Evolutionary conservation across 768 basidiomycete species (phyloP).

Genomic region (Cystofilobasidium ferigula): DNA sequence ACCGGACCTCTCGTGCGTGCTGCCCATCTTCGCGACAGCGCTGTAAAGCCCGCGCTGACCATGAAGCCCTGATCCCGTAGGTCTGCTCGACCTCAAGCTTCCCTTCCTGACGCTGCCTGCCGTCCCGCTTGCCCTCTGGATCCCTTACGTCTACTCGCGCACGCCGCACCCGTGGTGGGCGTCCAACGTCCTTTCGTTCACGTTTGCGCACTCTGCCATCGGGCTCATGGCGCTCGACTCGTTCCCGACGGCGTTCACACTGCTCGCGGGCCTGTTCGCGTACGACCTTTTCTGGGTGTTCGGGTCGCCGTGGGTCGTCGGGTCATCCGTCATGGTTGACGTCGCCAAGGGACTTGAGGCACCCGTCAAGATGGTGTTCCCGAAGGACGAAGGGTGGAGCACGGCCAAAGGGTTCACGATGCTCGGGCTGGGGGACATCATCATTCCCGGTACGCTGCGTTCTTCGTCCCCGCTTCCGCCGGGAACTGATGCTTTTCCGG

Average conservation of each 20-base stretch:
- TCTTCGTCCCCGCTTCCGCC: not conserved
- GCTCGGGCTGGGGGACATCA: constrained; percentile 53
- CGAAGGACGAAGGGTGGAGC: constrained; percentile 52
- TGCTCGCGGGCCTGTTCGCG: constrained; percentile 72
- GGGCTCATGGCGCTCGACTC: constrained; percentile 73
- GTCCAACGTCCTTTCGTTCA: constrained; percentile 63
- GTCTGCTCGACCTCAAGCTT: constrained; percentile 38
- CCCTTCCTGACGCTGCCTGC: constrained; percentile 40
- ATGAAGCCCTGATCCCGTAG: constrained; percentile 26
- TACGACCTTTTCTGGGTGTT: constrained; percentile 69
- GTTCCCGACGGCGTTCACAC: constrained; percentile 71
- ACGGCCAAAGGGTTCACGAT: constrained; percentile 60
- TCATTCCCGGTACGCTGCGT: constrained; percentile 30
- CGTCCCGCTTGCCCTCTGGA: constrained; percentile 46
- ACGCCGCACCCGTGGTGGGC: constrained; percentile 54
- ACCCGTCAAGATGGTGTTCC: constrained; percentile 78
- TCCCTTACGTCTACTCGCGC: constrained; percentile 52
- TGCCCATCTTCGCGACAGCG: not conserved
- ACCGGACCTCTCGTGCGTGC: not conserved
- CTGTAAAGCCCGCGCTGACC: not conserved
- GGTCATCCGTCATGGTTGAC: constrained; percentile 39
- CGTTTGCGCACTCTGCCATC: constrained; percentile 70
- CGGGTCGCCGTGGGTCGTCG: constrained; percentile 47
- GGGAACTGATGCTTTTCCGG: not conserved
- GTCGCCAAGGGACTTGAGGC: constrained; percentile 82